Conservation (phyloP, 1,284 basidiomycete species). For the Pholiota adiposa region DNA sequence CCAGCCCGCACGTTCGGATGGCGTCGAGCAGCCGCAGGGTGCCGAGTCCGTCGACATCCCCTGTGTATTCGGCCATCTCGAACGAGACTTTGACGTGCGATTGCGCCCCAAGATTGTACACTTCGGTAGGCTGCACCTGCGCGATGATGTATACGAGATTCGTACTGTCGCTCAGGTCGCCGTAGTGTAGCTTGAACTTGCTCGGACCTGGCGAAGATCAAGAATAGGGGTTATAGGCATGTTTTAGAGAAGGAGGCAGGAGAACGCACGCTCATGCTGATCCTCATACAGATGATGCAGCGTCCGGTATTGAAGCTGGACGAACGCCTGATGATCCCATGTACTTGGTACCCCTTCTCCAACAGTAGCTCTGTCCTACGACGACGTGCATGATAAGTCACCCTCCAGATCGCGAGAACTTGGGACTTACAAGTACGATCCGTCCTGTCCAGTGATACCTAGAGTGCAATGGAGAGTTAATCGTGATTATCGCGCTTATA, state of each 20-base stretch:
- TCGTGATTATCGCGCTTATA: slow-evolving; percentile 1
- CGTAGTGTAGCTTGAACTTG: slow-evolving; percentile 90
- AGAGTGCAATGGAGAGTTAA: slow-evolving; percentile 17
- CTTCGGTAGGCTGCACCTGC: slow-evolving; percentile 88
- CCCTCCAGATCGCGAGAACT: neutral
- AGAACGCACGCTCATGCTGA: slow-evolving; percentile 71
- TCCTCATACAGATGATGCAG: slow-evolving; percentile 89
- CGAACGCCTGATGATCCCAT: slow-evolving; percentile 91
- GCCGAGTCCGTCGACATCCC: slow-evolving; percentile 90
- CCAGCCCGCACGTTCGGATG: slow-evolving; percentile 88
- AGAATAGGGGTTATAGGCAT: slow-evolving; percentile 6
- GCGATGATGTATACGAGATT: slow-evolving; percentile 94
- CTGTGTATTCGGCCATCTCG: slow-evolving; percentile 96
- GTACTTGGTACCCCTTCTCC: slow-evolving; percentile 88
- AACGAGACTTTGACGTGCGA: slow-evolving; percentile 97
- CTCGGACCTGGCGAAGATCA: slow-evolving; percentile 54
- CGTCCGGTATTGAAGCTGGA: slow-evolving; percentile 94
- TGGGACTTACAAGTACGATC: slow-evolving; percentile 78
- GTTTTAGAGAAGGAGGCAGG: neutral
- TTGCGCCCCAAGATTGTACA: slow-evolving; percentile 96
- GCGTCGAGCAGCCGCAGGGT: slow-evolving; percentile 92
- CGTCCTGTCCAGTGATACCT: slow-evolving; percentile 94
- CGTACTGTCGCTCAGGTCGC: slow-evolving; percentile 90
- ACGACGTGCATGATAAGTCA: slow-evolving; percentile 18
- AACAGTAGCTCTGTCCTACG: slow-evolving; percentile 81